phyloP scores from a whole-genome alignment of 208 protist species.

The Wallacemonas rigidus region DNA sequence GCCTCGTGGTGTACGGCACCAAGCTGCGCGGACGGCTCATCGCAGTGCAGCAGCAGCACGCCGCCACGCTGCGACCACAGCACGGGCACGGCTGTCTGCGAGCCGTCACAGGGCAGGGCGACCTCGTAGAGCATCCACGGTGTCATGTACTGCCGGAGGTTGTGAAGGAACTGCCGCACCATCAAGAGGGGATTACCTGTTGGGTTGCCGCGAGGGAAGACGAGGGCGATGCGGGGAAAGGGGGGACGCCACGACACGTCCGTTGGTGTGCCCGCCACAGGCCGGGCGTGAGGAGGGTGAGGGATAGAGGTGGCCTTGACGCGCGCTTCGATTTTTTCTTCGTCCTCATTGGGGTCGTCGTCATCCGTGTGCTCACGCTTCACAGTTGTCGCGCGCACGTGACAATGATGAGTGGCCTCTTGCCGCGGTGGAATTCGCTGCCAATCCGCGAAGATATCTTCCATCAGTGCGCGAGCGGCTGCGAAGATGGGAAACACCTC shows the following conservation, averaged over 20 bases:
- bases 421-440: background rate
- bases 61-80: slow-evolving; percentile 62
- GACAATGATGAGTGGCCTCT: no score
- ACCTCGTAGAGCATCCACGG: slow-evolving; percentile 51
- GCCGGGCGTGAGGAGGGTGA: no score
- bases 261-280: no score
- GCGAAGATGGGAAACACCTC: slow-evolving; percentile 66
- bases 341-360: background rate
- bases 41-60: slow-evolving; percentile 55
- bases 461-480: slow-evolving; percentile 46
- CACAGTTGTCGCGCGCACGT: no score
- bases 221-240: slow-evolving; percentile 45
- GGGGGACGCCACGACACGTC: background rate
- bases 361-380: background rate
- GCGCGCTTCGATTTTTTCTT: background rate
- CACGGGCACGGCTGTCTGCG: slow-evolving; percentile 16
- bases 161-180: slow-evolving; percentile 41
- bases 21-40: slow-evolving; percentile 54
- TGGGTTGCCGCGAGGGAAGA: slow-evolving; percentile 47
- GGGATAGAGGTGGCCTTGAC: background rate
- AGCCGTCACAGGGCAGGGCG: slow-evolving; percentile 14
- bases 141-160: slow-evolving; percentile 51
- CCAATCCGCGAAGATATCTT: slow-evolving; percentile 37
- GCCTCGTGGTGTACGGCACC: slow-evolving; percentile 56
- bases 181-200: slow-evolving; percentile 36